phyloP scores from a whole-genome alignment of 805 yeast species.

The Myxozyma neotropica region DNA sequence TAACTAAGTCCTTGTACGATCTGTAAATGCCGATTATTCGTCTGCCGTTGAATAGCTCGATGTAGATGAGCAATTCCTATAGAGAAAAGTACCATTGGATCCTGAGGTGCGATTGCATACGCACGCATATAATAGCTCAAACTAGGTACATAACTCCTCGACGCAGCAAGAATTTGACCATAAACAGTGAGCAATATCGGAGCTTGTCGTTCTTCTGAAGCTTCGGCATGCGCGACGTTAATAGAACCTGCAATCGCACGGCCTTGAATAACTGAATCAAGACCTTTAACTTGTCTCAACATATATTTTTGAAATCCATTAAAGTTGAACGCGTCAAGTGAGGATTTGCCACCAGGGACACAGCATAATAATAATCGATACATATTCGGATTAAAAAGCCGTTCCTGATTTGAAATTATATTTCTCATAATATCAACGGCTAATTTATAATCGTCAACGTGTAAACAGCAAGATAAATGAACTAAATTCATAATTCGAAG shows the following conservation, averaged over 20 bases:
- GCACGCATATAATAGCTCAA: slow-evolving; percentile 75
- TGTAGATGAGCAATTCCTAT: slow-evolving; percentile 83
- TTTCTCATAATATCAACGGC: slow-evolving; percentile 62
- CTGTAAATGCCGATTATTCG: slow-evolving; percentile 83
- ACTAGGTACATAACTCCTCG: slow-evolving; percentile 80
- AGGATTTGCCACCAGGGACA: slow-evolving; percentile 61
- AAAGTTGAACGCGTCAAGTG: slow-evolving; percentile 65
- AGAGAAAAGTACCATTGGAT: slow-evolving; percentile 75
- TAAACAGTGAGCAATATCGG: slow-evolving; percentile 75
- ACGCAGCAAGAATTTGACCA: slow-evolving; percentile 76
- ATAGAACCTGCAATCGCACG: slow-evolving; percentile 77
- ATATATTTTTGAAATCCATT: slow-evolving; percentile 88
- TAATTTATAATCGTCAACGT: slow-evolving; percentile 54
- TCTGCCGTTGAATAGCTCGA: slow-evolving; percentile 87
- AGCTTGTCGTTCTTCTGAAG: slow-evolving; percentile 37
- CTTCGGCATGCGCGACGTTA: slow-evolving; percentile 46
- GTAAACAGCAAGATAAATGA: slow-evolving; percentile 60
- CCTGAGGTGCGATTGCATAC: slow-evolving; percentile 65
- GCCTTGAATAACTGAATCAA: slow-evolving; percentile 65
- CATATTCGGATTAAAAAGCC: slow-evolving; percentile 74
- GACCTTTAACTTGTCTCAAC: slow-evolving; percentile 85
- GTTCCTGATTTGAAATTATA: slow-evolving; percentile 48
- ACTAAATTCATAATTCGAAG: slow-evolving; percentile 65
- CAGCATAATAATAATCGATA: slow-evolving; percentile 65
- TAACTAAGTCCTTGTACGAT: slow-evolving; percentile 83